Conservation (phyloP, 2,329 filamentous ascomycete genomes). For the Pseudonectria buxi region DNA sequence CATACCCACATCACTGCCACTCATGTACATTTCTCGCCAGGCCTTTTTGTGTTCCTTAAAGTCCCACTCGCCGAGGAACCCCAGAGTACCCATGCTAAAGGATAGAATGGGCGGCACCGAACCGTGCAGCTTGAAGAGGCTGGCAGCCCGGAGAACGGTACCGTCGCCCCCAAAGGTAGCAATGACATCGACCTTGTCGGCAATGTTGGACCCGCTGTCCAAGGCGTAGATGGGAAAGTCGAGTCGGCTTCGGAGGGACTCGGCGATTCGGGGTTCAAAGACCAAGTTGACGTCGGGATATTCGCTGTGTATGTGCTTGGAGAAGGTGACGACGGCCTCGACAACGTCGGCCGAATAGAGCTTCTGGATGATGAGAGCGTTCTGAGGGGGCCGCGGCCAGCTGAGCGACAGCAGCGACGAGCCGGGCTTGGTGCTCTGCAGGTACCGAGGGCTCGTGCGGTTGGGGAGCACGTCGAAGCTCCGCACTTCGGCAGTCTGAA, state of each 20-base stretch:
- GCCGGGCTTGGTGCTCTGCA: conserved; percentile 36
- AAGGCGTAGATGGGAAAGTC: conserved; percentile 66
- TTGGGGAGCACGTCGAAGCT: conserved; percentile 29
- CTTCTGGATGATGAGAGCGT: conserved; percentile 53
- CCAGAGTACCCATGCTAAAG: conserved; percentile 94
- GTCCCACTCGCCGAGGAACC: conserved; percentile 95
- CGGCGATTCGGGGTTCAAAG: conserved; percentile 70
- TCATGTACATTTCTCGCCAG: conserved; percentile 89
- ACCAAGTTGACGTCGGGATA: conserved; percentile 79
- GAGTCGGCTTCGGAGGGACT: conserved; percentile 62
- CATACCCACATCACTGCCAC: conserved; percentile 46
- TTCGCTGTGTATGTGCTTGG: conserved; percentile 67
- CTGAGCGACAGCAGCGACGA: conserved; percentile 50
- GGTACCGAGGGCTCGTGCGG: conserved; percentile 29
- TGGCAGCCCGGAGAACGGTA: conserved; percentile 31
- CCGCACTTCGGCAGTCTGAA: conserved; percentile 27
- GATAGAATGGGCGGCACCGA: conserved; percentile 85
- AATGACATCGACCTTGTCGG: conserved; percentile 79
- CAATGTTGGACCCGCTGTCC: conserved; percentile 47
- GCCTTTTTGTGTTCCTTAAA: conserved; percentile 89
- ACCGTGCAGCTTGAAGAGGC: conserved; percentile 65
- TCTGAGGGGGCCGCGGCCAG: conserved; percentile 48
- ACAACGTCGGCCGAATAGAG: conserved; percentile 48
- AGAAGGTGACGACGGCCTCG: conserved; percentile 47
- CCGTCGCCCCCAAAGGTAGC: conserved; percentile 83